Conservation (phyloP, 805 yeast species). For the Cyberlindnera xishuangbannaensis region DNA sequence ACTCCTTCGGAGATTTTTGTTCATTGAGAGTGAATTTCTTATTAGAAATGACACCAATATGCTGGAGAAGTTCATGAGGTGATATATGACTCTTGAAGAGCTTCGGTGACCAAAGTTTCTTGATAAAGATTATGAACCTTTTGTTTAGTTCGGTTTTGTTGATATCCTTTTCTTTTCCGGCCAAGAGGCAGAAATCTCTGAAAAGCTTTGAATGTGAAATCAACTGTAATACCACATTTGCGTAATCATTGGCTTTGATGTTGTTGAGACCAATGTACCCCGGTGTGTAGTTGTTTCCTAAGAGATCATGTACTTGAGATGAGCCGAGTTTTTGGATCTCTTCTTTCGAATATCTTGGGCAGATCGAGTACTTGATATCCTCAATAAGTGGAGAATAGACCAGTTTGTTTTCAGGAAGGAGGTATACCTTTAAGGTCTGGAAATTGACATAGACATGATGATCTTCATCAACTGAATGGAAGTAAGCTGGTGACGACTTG, state of each 20-base stretch:
- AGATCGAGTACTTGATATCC: conserved; percentile 47
- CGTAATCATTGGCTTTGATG: conserved; percentile 43
- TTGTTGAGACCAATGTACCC: conserved; percentile 67
- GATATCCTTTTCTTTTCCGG: conserved; percentile 14
- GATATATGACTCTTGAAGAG: conserved; percentile 60
- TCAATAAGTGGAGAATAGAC: conserved; percentile 34
- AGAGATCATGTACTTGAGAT: conserved; percentile 32
- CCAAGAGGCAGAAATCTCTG: conserved; percentile 39
- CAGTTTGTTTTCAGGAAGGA: conserved; percentile 59
- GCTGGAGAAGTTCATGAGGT: conserved; percentile 58
- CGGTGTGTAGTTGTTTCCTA: conserved; percentile 42
- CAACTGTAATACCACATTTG: conserved; percentile 52
- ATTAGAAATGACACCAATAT: conserved; percentile 37
- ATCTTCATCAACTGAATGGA: conserved; percentile 55
- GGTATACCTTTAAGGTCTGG: conserved; percentile 40
- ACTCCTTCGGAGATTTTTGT: conserved; percentile 47
- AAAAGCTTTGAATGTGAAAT: conserved; percentile 48
- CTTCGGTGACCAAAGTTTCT: conserved; percentile 60
- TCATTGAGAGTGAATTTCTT: conserved; percentile 34
- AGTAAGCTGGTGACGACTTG: conserved; percentile 56
- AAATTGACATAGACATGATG: conserved; percentile 64
- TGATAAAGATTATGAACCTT: conserved; percentile 39
- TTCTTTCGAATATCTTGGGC: conserved; percentile 40
- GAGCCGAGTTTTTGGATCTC: conserved; percentile 25
- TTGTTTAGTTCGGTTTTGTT: conserved; percentile 31